Evolutionary conservation across 1,284 basidiomycete genomes (phyloP).

Genomic region (Phlebopus sp.): DNA sequence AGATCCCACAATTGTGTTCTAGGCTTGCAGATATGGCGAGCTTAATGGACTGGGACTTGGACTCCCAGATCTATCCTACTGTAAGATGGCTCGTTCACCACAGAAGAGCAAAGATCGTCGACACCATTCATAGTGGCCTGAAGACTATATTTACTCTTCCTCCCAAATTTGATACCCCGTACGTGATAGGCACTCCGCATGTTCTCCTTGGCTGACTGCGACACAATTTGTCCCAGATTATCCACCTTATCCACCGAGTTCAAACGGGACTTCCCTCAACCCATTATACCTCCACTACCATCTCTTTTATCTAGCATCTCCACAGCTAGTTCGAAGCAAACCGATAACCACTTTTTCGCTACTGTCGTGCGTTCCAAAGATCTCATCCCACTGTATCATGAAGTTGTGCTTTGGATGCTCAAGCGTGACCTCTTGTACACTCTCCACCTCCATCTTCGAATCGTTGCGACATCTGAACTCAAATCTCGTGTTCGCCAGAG

Average conservation of each 20-base stretch:
- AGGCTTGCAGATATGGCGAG: conserved; percentile 88
- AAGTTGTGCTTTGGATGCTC: conserved; percentile 91
- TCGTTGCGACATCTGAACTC: conserved; percentile 76
- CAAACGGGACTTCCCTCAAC: conserved; percentile 60
- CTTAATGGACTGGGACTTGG: conserved; percentile 82
- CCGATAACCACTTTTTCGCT: conserved; percentile 73
- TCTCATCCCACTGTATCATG: conserved; percentile 68
- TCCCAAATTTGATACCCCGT: conserved; percentile 67
- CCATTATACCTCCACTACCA: conserved; percentile 68
- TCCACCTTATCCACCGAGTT: conserved; percentile 63
- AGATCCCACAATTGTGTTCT: conserved; percentile 1
- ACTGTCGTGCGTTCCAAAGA: conserved; percentile 69
- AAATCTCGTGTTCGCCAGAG: conserved; percentile 62
- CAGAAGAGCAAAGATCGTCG: conserved; percentile 85
- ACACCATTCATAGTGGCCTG: conserved; percentile 77
- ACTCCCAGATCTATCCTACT: conserved; percentile 82
- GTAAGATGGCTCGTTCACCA: conserved; percentile 90
- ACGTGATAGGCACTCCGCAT: conserved; percentile 29
- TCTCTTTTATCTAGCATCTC: conserved; percentile 73
- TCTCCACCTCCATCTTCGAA: conserved; percentile 81
- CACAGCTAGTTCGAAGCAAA: conserved; percentile 56
- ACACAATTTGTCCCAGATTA: conserved; percentile 42
- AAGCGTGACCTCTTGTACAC: conserved; percentile 83
- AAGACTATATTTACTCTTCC: conserved; percentile 82
- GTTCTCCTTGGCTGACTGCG: neutral